Percentiles rank a stretch among this genome's conserved stretches.
These are phyloP conservation scores for Citrus sp. DNA, from an alignment of 345 rosid genomes.

Conservation along the genomic window DNA sequence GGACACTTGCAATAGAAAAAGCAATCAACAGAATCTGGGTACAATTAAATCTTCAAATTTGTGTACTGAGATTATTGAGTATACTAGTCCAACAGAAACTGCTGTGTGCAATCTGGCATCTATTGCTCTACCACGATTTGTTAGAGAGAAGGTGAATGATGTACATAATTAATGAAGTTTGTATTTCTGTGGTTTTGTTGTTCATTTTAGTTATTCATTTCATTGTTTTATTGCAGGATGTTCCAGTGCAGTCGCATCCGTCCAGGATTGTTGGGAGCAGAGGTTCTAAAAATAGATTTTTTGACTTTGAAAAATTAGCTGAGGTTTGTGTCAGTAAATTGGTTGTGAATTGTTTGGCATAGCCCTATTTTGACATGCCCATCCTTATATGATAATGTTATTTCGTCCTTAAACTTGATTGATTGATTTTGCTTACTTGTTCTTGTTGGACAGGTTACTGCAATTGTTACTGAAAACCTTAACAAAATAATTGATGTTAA, in stretches of 20 bases:
- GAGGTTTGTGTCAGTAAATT: constrained; percentile 51
- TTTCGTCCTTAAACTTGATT: neutral
- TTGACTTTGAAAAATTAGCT: constrained; percentile 85
- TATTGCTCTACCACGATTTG: constrained; percentile 81
- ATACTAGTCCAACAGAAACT: constrained; percentile 89
- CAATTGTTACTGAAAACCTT: constrained; percentile 60
- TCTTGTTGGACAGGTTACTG: constrained; percentile 48
- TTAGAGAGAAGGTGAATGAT: constrained; percentile 68
- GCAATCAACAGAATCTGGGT: constrained; percentile 93
- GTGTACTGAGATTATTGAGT: constrained; percentile 88
- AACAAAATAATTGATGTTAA: constrained; percentile 89
- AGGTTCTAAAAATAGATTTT: constrained; percentile 66
- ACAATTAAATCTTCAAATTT: constrained; percentile 90
- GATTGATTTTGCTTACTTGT: neutral
- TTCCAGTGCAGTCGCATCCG: constrained; percentile 64
- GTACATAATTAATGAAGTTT: neutral
- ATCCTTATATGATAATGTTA: neutral
- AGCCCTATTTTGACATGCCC: neutral
- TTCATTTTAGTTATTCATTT: neutral
- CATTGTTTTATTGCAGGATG: constrained; percentile 35
- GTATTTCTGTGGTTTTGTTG: constrained; percentile 2
- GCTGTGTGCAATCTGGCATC: constrained; percentile 97
- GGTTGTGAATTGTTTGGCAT: neutral
- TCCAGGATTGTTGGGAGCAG: constrained; percentile 82
- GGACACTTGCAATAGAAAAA: constrained; percentile 90